These are phyloP conservation scores for Lipomyces orientalis DNA, from an alignment of 805 yeast species.

Conservation along the genomic window DNA sequence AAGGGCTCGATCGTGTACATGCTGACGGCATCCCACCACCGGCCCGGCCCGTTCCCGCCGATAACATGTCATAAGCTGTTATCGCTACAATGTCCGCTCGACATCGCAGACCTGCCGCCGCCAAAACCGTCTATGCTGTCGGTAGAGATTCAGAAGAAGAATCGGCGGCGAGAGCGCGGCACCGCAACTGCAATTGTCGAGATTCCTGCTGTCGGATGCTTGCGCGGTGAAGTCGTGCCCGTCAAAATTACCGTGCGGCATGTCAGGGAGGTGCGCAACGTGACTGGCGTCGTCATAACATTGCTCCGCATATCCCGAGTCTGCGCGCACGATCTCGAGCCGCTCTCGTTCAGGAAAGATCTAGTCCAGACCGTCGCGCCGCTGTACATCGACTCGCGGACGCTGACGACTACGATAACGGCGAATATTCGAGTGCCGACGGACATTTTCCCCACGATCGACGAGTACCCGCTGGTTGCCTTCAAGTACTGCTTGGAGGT, in stretches of 20 bases:
- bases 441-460: conserved; percentile 84
- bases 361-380: conserved; percentile 78
- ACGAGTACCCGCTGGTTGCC: conserved; percentile 70
- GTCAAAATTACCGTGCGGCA: conserved; percentile 71
- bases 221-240: conserved; percentile 81
- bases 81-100: conserved; percentile 72
- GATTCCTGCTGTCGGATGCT: conserved; percentile 67
- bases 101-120: conserved; percentile 67
- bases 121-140: conserved; percentile 70
- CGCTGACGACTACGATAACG: conserved; percentile 61
- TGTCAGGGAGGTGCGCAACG: conserved; percentile 68
- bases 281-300: conserved; percentile 78
- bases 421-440: conserved; percentile 76
- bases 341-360: conserved; percentile 76
- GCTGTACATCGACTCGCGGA: conserved; percentile 72
- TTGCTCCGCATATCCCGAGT: conserved; percentile 79
- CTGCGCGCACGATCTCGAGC: conserved; percentile 62
- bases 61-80: conserved; percentile 60
- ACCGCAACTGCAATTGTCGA: conserved; percentile 50
- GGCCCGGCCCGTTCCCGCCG: conserved; percentile 39
- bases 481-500: conserved; percentile 88
- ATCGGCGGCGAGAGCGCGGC: conserved; percentile 47
- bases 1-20: conserved; percentile 78
- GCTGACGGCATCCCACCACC: conserved; percentile 53
- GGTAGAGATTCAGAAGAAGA: conserved; percentile 57